Evolutionary conservation across 768 basidiomycete species (phyloP), one percentile per base, ranked within the genome.

Genomic region (Xerocomus potaroensis): DNA sequence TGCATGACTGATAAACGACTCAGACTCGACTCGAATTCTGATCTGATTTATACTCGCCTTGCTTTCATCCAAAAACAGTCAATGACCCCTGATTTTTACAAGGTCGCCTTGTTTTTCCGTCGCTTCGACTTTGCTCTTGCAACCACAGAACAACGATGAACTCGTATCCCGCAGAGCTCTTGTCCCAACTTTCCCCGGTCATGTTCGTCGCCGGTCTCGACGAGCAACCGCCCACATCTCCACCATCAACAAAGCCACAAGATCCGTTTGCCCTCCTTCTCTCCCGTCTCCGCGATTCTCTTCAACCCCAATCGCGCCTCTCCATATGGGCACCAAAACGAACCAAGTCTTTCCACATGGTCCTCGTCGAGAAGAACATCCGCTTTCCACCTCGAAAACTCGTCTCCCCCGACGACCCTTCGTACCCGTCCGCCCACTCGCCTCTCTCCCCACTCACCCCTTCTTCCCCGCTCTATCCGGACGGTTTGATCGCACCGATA

Each of bases 401-500:
- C 35, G 68, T 80, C 27, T 47, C 72, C 3, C 68, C 80, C 7
- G 79, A 83, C 22, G 80, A 84, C 54, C 73, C 79, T 2, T 67
- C 76, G 36, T 79, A 78, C 51, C 59, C 76, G 0, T 63, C 75
- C 7, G 71, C 81, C 1, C 93, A 91, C 67, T 98, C 95, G 0
- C 93, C 93, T 0, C 74, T 98, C n/a, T 97, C 93, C 0, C 96
- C 96, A 0, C 69, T 97, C 32, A 89, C 89, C 0, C 84, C 86
- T 0, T 76, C 86, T 1, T 96, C 93, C 0, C 95, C 96, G 0
- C 72, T 96, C 8, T 80, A 91, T 65, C 96, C 96, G 0, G 96
- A 99, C 61, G 96, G 96, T 0, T 69, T 99, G 44, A 91, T 99
- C 43, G 92, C 96, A 3, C 96, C 96, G 1, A 91, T 98, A 62